Evolutionary conservation across 768 basidiomycete species (phyloP), one percentile per base, ranked within the genome.

Genomic region (Daedaleopsis sinensis): DNA sequence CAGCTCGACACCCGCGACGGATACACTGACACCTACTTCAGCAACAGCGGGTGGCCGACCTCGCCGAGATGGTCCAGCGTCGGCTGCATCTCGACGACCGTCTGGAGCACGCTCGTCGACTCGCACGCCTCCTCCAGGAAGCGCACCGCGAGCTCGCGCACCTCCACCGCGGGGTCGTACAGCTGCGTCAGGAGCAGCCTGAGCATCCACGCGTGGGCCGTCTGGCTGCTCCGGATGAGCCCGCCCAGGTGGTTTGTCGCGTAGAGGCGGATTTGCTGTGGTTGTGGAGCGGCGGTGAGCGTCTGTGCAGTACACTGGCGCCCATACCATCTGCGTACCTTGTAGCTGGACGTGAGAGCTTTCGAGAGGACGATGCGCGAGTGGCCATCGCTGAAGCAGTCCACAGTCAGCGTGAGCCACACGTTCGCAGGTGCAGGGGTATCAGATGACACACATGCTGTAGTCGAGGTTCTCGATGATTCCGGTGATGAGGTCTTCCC

Each of bases 61-160:
- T 95, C 94, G 2, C 96, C 97, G 3, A 99, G 80, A 75, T 98
- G 95, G 68, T 98, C 96, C 77, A 98, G 83, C 13, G 90, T 93
- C 0, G 97, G 97, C 64, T 94, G 90, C 87, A 98, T 90, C 70
- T 92, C 89, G 3, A 99, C 96, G 3, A 98, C 93, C 54, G 92
- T 80, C 69, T 96, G 90, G 27, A 99, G 80, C 21, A 91, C 85
- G 43, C 92, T 90, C 66, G 88, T 84, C 12, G 87, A 82, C 68
- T 95, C 90, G 67, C 96, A 98, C 1, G 89, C 93, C 67, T 93
- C 92, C 71, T 97, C 90, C 7, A 99, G 81, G 69, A 89, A 91
- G 61, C 87, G 86, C 18, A 97, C 92, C 8, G 97, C 94, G 63
- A 93, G 80, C 76, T 94, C 90, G 70, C 93, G 91, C 1, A 99